Evolutionary conservation across 148 eudicot species (phyloP).

Genomic region (Suaeda aralocaspica): DNA sequence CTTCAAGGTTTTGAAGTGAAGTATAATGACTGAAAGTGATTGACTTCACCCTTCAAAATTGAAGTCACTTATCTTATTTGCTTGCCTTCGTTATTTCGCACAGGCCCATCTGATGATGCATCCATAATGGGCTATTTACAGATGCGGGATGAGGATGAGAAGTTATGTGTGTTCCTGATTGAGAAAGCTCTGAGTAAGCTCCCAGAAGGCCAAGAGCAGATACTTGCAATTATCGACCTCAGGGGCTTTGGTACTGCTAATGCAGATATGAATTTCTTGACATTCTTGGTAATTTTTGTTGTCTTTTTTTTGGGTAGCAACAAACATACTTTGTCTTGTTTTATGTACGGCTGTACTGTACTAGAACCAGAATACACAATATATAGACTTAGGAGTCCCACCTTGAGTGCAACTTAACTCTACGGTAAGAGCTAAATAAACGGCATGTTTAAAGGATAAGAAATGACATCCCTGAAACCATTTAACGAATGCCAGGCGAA

Average conservation of each 20-base stretch:
- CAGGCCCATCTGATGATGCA: conserved; percentile 18
- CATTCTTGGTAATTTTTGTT: conserved; percentile 64
- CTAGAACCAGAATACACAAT: too few relatives aligned
- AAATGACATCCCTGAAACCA: too few relatives aligned
- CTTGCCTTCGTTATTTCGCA: conserved; percentile 6
- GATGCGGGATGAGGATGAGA: conserved; percentile 73
- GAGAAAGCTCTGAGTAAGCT: conserved; percentile 88
- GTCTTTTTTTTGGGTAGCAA: not conserved
- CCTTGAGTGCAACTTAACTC: too few relatives aligned
- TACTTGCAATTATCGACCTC: conserved; percentile 79
- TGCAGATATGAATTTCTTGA: conserved; percentile 74
- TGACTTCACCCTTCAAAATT: not conserved
- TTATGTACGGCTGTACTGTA: too few relatives aligned
- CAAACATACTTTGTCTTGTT: not conserved
- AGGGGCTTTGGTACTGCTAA: conserved; percentile 70
- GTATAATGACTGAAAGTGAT: conserved; percentile 4
- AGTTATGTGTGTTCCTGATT: conserved; percentile 67
- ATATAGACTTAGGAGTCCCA: too few relatives aligned
- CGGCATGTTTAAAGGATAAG: too few relatives aligned
- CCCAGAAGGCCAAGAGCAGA: conserved; percentile 72
- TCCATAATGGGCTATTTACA: conserved; percentile 30
- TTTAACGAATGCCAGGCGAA: not conserved
- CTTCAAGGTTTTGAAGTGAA: not conserved
- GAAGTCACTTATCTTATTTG: not conserved
- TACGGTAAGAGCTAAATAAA: too few relatives aligned